These are phyloP conservation scores for Ceratocystis albifundus DNA, from an alignment of 2,329 filamentous ascomycete genomes.

Conservation along the genomic window DNA sequence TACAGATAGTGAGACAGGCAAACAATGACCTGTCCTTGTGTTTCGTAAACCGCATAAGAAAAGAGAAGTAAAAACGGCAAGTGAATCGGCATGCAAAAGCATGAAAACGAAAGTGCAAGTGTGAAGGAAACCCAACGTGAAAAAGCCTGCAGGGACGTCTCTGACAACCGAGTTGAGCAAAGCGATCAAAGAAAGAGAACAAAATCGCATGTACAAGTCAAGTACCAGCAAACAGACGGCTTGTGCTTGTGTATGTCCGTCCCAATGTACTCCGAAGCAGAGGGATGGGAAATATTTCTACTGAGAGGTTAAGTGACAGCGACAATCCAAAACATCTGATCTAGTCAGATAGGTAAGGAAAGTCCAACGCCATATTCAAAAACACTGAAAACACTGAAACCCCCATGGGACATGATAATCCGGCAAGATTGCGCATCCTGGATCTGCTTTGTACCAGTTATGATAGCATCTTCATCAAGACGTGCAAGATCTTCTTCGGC, in stretches of 20 bases:
- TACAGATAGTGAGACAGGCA: not conserved
- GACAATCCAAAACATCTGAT: slow-evolving; percentile 15
- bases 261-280: not conserved
- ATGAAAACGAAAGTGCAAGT: not conserved
- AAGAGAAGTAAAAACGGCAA: not conserved
- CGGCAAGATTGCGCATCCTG: not conserved
- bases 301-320: slow-evolving; percentile 13
- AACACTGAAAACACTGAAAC: slow-evolving; percentile 19
- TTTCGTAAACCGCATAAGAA: not conserved
- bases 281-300: slow-evolving; percentile 5
- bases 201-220: not conserved
- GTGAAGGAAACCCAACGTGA: not conserved
- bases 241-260: not conserved
- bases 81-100: not conserved
- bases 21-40: not conserved
- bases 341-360: slow-evolving; percentile 1
- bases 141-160: not conserved
- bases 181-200: slow-evolving; percentile 10
- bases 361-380: slow-evolving; percentile 10
- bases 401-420: not conserved
- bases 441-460: slow-evolving; percentile 5
- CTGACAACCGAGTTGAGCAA: not conserved
- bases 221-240: not conserved
- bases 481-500: not conserved
- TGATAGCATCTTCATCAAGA: not conserved